Percentiles rank a stretch among this genome's conserved stretches.
These are phyloP conservation scores for Asterophora parasitica DNA, from an alignment of 768 basidiomycete genomes.

Conservation along the genomic window DNA sequence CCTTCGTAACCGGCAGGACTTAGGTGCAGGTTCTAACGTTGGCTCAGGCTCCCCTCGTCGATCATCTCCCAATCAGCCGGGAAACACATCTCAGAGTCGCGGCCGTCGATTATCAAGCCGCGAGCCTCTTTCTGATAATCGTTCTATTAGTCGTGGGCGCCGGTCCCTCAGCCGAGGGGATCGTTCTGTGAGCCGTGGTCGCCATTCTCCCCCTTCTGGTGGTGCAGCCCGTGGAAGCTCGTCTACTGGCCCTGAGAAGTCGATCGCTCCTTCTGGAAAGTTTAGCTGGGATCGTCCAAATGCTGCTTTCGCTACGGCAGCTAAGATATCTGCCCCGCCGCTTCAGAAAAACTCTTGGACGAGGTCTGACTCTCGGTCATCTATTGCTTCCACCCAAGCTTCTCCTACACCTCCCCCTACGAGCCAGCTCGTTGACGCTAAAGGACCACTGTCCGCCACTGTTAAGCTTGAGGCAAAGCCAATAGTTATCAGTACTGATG, in stretches of 20 bases:
- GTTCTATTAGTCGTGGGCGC: constrained; percentile 16
- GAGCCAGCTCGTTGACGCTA: background rate
- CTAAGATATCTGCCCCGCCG: constrained; percentile 21
- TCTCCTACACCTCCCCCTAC: constrained; percentile 33
- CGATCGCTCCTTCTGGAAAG: constrained; percentile 5
- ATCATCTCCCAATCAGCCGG: constrained; percentile 16
- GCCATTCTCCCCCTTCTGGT: constrained; percentile 5
- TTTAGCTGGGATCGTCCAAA: constrained; percentile 16
- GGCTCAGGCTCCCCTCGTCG: constrained; percentile 25
- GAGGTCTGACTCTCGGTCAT: constrained; percentile 51
- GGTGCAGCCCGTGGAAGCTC: background rate
- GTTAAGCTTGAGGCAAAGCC: background rate
- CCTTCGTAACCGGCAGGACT: constrained; percentile 19
- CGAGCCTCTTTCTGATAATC: constrained; percentile 12
- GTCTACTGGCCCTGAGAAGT: constrained; percentile 9
- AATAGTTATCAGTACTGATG: background rate
- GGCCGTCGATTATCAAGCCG: constrained; percentile 16
- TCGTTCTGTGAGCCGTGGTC: constrained; percentile 12
- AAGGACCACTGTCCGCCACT: background rate
- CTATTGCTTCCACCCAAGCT: constrained; percentile 47
- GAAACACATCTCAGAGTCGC: constrained; percentile 14
- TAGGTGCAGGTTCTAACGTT: constrained; percentile 26
- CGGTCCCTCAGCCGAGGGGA: constrained; percentile 1
- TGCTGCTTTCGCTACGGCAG: constrained; percentile 2
- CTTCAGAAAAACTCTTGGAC: constrained; percentile 32